Conservation (phyloP, 164 flowering plant species). For the Cinnamomum chago region DNA sequence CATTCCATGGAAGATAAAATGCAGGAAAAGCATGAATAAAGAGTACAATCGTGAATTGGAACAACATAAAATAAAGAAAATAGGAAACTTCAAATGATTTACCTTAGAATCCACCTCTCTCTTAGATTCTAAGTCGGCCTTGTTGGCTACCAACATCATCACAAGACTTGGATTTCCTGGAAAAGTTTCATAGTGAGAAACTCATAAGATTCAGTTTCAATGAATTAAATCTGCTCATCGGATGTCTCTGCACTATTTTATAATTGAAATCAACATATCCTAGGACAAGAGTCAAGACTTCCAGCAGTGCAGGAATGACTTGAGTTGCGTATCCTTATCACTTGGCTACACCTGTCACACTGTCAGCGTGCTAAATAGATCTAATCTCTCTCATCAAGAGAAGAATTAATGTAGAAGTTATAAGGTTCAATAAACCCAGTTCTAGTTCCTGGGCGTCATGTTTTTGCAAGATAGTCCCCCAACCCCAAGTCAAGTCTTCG, state of each 20-base stretch:
- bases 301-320: neutral
- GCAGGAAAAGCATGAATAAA: neutral
- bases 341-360: neutral
- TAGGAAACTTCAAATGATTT: neutral
- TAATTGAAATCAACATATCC: neutral
- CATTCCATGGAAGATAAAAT: neutral
- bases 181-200: neutral
- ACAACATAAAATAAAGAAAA: neutral
- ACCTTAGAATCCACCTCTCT: slow-evolving; percentile 40
- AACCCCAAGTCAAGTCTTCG: neutral
- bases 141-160: slow-evolving; percentile 44
- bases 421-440: neutral
- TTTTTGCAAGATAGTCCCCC: neutral
- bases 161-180: slow-evolving; percentile 40
- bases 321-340: no score
- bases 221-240: neutral
- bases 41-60: neutral
- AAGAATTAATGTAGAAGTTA: neutral
- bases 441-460: neutral
- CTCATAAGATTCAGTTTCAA: neutral
- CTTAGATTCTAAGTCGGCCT: slow-evolving; percentile 36
- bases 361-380: neutral
- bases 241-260: neutral
- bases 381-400: neutral
- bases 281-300: no score